phyloP scores from a whole-genome alignment of 306 rosid species.

The Abrus precatorius region DNA sequence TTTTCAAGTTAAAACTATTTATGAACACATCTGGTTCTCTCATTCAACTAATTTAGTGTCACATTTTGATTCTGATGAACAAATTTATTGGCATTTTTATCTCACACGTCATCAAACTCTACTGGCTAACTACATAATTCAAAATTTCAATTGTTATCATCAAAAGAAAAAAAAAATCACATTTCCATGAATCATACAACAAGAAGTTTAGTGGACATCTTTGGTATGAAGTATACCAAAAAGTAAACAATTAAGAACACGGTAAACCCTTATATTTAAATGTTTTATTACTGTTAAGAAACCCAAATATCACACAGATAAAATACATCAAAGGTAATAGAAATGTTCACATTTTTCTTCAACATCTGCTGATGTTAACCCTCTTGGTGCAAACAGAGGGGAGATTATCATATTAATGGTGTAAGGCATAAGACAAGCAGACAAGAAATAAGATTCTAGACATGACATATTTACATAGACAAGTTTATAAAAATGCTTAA shows the following conservation, averaged over 20 bases:
- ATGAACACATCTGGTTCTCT: slow-evolving; percentile 17
- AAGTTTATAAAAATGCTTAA: slow-evolving; percentile 26
- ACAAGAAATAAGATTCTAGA: slow-evolving; percentile 16
- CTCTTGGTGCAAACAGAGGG: slow-evolving; percentile 35
- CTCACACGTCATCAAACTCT: neutral
- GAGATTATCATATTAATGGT: slow-evolving; percentile 25
- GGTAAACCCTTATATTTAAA: neutral
- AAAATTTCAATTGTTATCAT: neutral
- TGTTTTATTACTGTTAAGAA: neutral
- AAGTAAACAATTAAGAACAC: neutral
- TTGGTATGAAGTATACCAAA: neutral
- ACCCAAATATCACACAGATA: neutral
- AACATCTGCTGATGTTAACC: slow-evolving; percentile 13
- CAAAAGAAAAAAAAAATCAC: slow-evolving; percentile 30
- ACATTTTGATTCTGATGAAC: slow-evolving; percentile 15
- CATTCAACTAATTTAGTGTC: slow-evolving; percentile 28
- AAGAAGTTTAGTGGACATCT: neutral
- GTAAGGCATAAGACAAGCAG: slow-evolving; percentile 32
- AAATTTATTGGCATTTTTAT: slow-evolving; percentile 3
- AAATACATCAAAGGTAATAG: slow-evolving; percentile 5
- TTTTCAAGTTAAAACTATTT: slow-evolving; percentile 7
- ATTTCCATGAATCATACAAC: neutral
- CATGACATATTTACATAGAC: slow-evolving; percentile 5
- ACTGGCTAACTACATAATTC: neutral
- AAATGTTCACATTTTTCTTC: neutral